Base-by-base conservation (phyloP, 2,329 filamentous ascomycete species). In the Myriosclerotinia curreyana region DNA sequence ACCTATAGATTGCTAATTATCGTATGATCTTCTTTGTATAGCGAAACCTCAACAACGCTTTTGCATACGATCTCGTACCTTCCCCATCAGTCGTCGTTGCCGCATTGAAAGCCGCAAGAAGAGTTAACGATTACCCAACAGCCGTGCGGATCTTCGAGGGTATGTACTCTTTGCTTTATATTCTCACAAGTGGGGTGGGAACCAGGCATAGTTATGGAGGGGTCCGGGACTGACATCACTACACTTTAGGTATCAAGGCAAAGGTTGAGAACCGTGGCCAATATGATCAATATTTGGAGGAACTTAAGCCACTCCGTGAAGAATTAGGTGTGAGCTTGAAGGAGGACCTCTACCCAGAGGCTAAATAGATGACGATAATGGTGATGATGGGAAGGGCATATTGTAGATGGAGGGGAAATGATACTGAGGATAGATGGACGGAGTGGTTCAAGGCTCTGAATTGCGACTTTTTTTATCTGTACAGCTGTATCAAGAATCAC, bases 191-290 rank as follows among this genome's bases (percentile, higher is more conserved):
- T 28, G 58, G 66, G 75, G 74, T 96, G 93, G 94, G 76, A 90
- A 98, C 86, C 96, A 96, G 83, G 91, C 92, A 80, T 98, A 99
- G 87, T 95, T 98, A 73, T 95, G 99, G 86, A 98, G 96, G 87
- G 89, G 92, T 75, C 95, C 34, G 31, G 46, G 58, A 60, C 70
- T 72, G 54, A 71, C 59, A 36, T 50, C 46, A 46, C 40, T 40
- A 22, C 38, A n/a, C 55, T 66, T 75, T 74, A 96, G 93, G 94
- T 76, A 90, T 99, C 86, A 97, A 96, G 83, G 91, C 92, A 80
- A 99, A 99, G 87, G 95, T 98, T 73, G 95, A 99, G 86, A 99
- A 96, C 87, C 89, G 92, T 80, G 86, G 86, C 75, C 95, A 99
- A 83, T 99, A 99, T 83, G 86, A 97, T 76, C 89, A 96, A 83